Conservation (phyloP, 1,284 basidiomycete species). For the Ganoderma boninense region DNA sequence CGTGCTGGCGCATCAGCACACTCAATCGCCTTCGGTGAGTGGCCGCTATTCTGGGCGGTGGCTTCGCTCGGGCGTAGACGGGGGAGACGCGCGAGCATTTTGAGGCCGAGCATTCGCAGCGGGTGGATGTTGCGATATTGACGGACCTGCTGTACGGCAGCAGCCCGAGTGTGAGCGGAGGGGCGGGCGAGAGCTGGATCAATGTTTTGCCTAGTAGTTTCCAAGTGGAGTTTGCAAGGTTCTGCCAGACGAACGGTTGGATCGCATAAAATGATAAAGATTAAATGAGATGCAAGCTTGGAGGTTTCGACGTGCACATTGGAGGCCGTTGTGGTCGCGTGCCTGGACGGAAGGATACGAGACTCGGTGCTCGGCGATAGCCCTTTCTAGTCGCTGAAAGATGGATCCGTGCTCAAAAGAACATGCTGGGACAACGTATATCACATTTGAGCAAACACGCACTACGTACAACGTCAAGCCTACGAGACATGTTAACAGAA, state of each 20-base stretch:
- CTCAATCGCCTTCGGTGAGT: background rate
- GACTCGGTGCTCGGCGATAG: too few species aligned
- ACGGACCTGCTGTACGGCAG: background rate
- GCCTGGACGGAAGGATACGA: background rate
- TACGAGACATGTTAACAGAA: too few species aligned
- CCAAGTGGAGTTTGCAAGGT: background rate
- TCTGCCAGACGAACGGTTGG: too few species aligned
- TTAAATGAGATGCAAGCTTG: too few species aligned
- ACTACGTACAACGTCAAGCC: background rate
- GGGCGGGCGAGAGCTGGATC: too few species aligned
- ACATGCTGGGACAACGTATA: background rate
- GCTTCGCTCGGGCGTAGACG: background rate
- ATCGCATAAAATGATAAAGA: too few species aligned
- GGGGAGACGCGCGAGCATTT: background rate
- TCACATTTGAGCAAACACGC: background rate
- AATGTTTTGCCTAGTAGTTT: background rate
- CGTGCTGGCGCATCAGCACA: background rate
- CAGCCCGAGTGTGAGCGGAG: constrained; percentile 4
- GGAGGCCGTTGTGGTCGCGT: background rate
- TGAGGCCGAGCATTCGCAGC: background rate
- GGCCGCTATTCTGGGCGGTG: background rate
- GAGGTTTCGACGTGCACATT: background rate
- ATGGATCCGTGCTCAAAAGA: too few species aligned
- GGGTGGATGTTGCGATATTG: background rate
- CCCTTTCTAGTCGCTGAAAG: too few species aligned